Evolutionary conservation across 2,329 filamentous ascomycete species (phyloP).

Genomic region (Dactylellina drechsleri): DNA sequence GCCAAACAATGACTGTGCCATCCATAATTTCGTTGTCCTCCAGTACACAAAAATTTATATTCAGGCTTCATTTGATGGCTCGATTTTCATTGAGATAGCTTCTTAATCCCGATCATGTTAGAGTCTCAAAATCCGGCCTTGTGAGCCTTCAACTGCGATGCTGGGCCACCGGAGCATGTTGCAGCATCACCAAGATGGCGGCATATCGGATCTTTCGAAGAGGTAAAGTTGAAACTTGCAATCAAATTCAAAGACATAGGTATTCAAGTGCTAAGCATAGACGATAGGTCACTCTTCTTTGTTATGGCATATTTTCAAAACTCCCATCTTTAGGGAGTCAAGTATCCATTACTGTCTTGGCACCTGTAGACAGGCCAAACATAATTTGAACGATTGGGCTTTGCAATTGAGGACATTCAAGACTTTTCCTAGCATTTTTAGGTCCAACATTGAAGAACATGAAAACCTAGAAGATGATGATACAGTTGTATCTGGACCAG

Average conservation of each 20-base stretch:
- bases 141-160: too few species aligned
- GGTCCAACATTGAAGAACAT: neutral
- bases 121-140: too few species aligned
- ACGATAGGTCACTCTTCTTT: neutral
- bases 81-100: too few species aligned
- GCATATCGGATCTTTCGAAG: neutral
- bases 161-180: too few species aligned
- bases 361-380: neutral
- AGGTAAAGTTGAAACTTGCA: neutral
- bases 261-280: neutral
- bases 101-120: too few species aligned
- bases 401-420: conserved; percentile 2
- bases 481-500: conserved; percentile 21
- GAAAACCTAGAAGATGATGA: conserved; percentile 16
- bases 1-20: too few species aligned
- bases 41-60: too few species aligned
- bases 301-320: neutral
- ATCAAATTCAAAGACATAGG: neutral
- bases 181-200: too few species aligned
- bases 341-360: neutral
- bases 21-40: too few species aligned
- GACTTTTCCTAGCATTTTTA: neutral
- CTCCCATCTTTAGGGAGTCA: neutral
- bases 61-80: too few species aligned
- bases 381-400: neutral